phyloP scores from a whole-genome alignment of 176 grass and related monocot genomes.

The Musa itinerans region DNA sequence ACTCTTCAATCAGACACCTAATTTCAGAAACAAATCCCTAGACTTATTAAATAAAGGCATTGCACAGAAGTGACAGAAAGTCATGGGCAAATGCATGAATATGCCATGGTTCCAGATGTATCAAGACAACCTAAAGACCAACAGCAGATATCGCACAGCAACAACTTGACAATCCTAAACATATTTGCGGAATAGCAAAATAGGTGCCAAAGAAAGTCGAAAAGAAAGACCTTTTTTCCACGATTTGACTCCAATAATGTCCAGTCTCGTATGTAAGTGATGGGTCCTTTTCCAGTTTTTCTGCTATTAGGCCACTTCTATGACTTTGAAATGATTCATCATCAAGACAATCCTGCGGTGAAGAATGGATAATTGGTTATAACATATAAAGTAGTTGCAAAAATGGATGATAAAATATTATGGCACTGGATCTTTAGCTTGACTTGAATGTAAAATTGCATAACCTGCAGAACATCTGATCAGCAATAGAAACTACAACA shows the following conservation, averaged over 20 bases:
- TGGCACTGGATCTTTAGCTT: background rate
- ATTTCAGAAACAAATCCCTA: too few species aligned
- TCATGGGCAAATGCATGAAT: too few species aligned
- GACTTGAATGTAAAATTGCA: too few species aligned
- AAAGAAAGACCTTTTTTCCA: constrained; percentile 67
- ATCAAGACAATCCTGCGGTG: constrained; percentile 49
- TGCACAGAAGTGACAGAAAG: too few species aligned
- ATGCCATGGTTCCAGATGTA: too few species aligned
- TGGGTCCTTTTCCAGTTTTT: constrained; percentile 90
- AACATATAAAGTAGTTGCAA: constrained; percentile 12
- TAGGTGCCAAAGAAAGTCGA: background rate
- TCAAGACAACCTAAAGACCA: too few species aligned
- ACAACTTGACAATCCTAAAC: background rate
- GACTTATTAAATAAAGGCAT: background rate
- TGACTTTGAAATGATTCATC: constrained; percentile 83
- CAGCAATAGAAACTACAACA: too few species aligned
- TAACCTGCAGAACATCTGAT: too few species aligned
- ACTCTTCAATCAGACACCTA: too few species aligned
- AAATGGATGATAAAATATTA: constrained; percentile 19
- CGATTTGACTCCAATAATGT: constrained; percentile 77
- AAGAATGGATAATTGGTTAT: background rate
- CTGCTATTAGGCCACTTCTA: constrained; percentile 79
- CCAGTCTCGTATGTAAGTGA: constrained; percentile 75
- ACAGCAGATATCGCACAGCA: background rate
- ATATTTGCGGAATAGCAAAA: background rate